Evolutionary conservation across 1,284 basidiomycete species (phyloP).

Genomic region (Trichosporon faecale): DNA sequence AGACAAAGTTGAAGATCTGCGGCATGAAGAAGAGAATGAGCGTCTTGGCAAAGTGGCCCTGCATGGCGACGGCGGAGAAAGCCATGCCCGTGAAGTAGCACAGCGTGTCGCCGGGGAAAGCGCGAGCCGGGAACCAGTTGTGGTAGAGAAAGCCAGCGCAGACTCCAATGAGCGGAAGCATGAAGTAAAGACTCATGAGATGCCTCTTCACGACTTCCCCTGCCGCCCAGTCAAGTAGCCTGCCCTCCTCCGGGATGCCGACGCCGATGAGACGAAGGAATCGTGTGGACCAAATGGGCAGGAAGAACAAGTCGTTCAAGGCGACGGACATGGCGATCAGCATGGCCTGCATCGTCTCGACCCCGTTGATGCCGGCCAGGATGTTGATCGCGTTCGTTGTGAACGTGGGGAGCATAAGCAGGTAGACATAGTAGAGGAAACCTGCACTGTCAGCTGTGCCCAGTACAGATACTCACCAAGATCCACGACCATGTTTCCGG

Average conservation of each 20-base stretch:
- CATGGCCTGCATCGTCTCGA: constrained; percentile 89
- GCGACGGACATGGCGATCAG: constrained; percentile 88
- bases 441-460: constrained; percentile 4
- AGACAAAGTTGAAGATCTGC: constrained; percentile 94
- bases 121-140: constrained; percentile 94
- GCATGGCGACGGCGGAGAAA: constrained; percentile 90
- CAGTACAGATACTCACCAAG: constrained; percentile 61
- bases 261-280: constrained; percentile 63
- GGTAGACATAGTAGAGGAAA: constrained; percentile 86
- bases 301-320: constrained; percentile 86
- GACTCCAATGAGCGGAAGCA: constrained; percentile 88
- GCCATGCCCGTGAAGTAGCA: constrained; percentile 99
- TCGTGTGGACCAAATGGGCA: constrained; percentile 68
- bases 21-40: constrained; percentile 94
- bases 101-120: constrained; percentile 94
- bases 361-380: constrained; percentile 94
- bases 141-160: constrained; percentile 86
- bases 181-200: constrained; percentile 91
- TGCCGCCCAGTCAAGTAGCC: constrained; percentile 46
- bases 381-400: constrained; percentile 99
- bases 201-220: constrained; percentile 85
- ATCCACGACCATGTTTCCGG: constrained; percentile 68
- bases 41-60: constrained; percentile 94
- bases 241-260: constrained; percentile 52
- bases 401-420: constrained; percentile 93